These are phyloP conservation scores for Huntiella moniliformis DNA, from an alignment of 2,329 filamentous ascomycete genomes.

Conservation along the genomic window DNA sequence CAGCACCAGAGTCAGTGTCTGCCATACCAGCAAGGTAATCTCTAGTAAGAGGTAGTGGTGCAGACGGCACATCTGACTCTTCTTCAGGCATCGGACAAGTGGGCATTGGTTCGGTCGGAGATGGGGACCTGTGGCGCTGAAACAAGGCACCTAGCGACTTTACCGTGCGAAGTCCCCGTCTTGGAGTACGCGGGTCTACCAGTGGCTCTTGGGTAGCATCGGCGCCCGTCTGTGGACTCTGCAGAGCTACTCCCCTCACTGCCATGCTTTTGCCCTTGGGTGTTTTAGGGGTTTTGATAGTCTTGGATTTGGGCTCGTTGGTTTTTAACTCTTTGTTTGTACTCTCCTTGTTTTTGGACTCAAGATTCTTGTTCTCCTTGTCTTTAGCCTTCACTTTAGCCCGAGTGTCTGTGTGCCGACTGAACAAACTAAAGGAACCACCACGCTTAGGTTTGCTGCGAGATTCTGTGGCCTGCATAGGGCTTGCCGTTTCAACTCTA, in stretches of 20 bases:
- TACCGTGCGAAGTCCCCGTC: slow-evolving; percentile 6
- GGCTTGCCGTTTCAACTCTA: neutral
- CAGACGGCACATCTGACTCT: neutral
- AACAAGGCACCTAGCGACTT: slow-evolving; percentile 9
- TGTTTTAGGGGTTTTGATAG: neutral
- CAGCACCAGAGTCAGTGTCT: neutral
- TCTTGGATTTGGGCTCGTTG: neutral
- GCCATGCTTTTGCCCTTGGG: neutral
- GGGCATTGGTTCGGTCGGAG: neutral
- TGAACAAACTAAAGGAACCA: neutral
- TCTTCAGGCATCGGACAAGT: neutral
- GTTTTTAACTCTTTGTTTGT: neutral
- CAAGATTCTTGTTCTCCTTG: neutral
- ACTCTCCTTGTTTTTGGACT: neutral
- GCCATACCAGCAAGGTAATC: neutral
- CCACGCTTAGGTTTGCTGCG: neutral
- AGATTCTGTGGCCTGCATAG: neutral
- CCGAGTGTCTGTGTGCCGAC: no score
- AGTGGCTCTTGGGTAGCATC: neutral
- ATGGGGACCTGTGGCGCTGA: slow-evolving; percentile 6
- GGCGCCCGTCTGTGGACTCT: neutral
- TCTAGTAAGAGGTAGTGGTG: neutral
- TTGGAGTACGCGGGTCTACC: slow-evolving; percentile 2
- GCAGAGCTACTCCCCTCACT: neutral
- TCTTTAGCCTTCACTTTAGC: neutral